Base-by-base conservation (phyloP, 2,329 filamentous ascomycete genomes). In the Fusarium luffae region DNA sequence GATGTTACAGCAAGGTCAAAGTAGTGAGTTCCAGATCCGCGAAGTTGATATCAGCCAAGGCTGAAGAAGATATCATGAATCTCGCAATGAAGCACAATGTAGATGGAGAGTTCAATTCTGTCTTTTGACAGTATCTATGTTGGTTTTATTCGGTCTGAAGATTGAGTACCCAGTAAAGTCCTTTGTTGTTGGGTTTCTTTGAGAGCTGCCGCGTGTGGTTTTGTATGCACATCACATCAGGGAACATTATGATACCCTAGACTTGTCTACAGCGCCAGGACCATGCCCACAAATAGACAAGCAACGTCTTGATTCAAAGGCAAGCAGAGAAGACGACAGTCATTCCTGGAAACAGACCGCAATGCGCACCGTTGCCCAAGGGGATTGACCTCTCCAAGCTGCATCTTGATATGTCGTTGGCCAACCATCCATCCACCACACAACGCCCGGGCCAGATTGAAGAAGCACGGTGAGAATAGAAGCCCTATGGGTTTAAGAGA, bases 211-310 rank as follows among this genome's bases (percentile, higher is more conserved):
- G 52, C 54, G 58, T 54, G 49, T 57, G 62, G 54, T 67, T 70
- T 63, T 72, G 66, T 66, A 73, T 68, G 58, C 59, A 57, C 55
- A 67, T 65, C 32, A 51, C 58, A 48, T 52, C 46, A 57, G 48
- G 70, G 49, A 49, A 54, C 48, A 66, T 59, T 56, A 56, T 64
- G 50, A 56, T 64, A 68, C 43, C 55, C 57, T 64, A 49, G 55
- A 59, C 54, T 61, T 62, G 57, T 60, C 63, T 63, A 59, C 59
- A 70, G 41, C 62, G 71, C 65, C 67, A 69, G 66, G 70, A 63
- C 66, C 69, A 74, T 61, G 61, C 42, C 69, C 70, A 69, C 72
- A 72, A 74, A 74, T 70, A 74, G 69, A 72, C 73, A 74, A 74
- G 71, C 74, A 74, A 66, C 58, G 40, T 59, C 54, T 50, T 69